phyloP scores from a whole-genome alignment of 1,284 basidiomycete genomes.

The Phaffia rhodozyma region DNA sequence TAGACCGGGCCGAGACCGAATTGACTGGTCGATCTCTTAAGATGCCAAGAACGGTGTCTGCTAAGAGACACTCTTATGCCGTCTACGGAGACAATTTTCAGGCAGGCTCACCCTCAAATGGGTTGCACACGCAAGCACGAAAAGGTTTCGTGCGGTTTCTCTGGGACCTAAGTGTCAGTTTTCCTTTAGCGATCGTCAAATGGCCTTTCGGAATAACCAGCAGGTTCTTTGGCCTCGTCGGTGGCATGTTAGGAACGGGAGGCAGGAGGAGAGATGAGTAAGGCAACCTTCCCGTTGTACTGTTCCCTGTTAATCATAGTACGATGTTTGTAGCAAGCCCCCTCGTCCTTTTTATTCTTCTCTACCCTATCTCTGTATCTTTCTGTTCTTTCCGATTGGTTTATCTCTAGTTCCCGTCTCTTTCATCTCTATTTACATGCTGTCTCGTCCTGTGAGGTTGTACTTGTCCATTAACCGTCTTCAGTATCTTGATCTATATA shows the following conservation, averaged over 20 bases:
- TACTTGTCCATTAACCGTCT: too few species aligned
- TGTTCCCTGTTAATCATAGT: not conserved
- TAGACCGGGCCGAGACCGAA: too few species aligned
- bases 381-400: not conserved
- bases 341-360: not conserved
- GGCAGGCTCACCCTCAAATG: not conserved
- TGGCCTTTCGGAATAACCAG: not conserved
- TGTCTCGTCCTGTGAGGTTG: too few species aligned
- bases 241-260: not conserved
- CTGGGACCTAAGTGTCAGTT: not conserved
- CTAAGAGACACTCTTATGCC: not conserved
- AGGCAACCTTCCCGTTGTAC: not conserved
- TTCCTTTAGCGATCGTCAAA: not conserved
- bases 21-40: too few species aligned
- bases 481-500: too few species aligned
- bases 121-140: not conserved
- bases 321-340: not conserved
- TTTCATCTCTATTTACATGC: too few species aligned
- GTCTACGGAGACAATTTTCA: not conserved
- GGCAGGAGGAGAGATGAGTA: not conserved
- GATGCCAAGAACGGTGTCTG: too few species aligned
- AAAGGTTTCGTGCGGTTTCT: not conserved
- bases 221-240: not conserved
- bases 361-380: not conserved
- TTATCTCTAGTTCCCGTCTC: not conserved